These are phyloP conservation scores for Ogataea allantospora DNA, from an alignment of 805 yeast genomes.

Conservation along the genomic window DNA sequence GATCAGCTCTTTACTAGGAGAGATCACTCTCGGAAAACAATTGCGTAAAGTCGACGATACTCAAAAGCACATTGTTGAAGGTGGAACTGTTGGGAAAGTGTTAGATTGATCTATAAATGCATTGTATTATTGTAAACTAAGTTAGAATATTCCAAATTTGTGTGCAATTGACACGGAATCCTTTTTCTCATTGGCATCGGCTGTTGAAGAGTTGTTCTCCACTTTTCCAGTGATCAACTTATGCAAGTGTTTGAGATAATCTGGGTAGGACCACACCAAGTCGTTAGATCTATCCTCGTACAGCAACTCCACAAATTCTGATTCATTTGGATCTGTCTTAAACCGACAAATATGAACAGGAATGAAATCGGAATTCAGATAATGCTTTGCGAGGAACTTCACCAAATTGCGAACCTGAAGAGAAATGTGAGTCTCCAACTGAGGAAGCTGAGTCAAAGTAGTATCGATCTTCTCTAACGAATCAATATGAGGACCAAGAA, in stretches of 20 bases:
- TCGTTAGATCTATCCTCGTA: constrained; percentile 70
- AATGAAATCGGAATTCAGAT: constrained; percentile 38
- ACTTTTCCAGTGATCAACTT: constrained; percentile 53
- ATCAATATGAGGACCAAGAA: constrained; percentile 60
- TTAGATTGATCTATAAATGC: constrained; percentile 24
- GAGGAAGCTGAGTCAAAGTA: constrained; percentile 60
- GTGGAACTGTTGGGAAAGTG: constrained; percentile 52
- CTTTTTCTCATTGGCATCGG: constrained; percentile 7
- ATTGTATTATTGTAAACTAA: constrained; percentile 5
- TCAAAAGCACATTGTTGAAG: constrained; percentile 45
- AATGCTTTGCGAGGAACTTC: constrained; percentile 46
- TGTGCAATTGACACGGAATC: constrained; percentile 18
- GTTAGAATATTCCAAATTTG: constrained; percentile 21
- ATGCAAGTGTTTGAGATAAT: constrained; percentile 68
- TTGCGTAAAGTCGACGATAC: constrained; percentile 51
- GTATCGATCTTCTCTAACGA: constrained; percentile 48
- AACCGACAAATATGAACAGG: constrained; percentile 63
- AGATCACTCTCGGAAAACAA: constrained; percentile 51
- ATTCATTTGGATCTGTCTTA: constrained; percentile 59
- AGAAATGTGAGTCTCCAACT: constrained; percentile 65
- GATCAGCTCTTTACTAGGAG: constrained; percentile 47
- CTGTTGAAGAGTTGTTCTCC: constrained; percentile 22
- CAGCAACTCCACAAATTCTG: constrained; percentile 55
- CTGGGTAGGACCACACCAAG: constrained; percentile 56
- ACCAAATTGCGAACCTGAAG: constrained; percentile 64